Conservation (phyloP, 192 early-diverging fungal species). For the Podila epicladia region DNA sequence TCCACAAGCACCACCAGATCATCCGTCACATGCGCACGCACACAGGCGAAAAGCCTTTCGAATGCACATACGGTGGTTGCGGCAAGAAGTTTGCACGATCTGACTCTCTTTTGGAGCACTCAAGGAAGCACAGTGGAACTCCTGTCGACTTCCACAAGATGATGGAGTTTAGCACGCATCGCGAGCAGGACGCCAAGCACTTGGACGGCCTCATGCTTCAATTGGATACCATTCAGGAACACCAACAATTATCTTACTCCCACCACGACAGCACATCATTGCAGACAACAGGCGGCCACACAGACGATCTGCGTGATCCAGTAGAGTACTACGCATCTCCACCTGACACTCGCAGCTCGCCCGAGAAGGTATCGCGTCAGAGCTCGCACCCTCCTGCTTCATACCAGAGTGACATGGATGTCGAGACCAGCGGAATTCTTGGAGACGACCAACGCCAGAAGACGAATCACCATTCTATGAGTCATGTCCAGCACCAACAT, state of each 20-base stretch:
- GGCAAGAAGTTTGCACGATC: conserved; percentile 74
- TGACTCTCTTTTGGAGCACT: conserved; percentile 72
- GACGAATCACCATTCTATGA: background rate
- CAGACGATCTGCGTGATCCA: too few species aligned
- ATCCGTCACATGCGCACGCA: conserved; percentile 60
- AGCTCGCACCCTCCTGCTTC: too few species aligned
- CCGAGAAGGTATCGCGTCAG: too few species aligned
- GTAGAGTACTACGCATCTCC: too few species aligned
- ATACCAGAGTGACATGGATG: too few species aligned
- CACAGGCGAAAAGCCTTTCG: conserved; percentile 55
- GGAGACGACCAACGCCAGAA: background rate
- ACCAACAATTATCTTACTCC: background rate
- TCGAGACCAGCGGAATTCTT: too few species aligned
- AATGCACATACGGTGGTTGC: conserved; percentile 24
- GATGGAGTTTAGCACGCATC: conserved; percentile 11
- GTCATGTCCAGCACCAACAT: background rate
- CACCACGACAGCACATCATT: background rate
- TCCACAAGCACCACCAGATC: conserved; percentile 74
- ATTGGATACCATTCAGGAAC: conserved; percentile 22
- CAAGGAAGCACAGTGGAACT: conserved; percentile 54
- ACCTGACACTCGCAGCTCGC: too few species aligned
- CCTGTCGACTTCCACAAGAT: conserved; percentile 10
- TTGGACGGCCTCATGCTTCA: conserved; percentile 17
- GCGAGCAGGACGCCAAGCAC: conserved; percentile 17
- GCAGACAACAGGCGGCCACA: background rate